Conservation (phyloP, 2,329 filamentous ascomycete genomes). For the Exophiala xenobiotica region DNA sequence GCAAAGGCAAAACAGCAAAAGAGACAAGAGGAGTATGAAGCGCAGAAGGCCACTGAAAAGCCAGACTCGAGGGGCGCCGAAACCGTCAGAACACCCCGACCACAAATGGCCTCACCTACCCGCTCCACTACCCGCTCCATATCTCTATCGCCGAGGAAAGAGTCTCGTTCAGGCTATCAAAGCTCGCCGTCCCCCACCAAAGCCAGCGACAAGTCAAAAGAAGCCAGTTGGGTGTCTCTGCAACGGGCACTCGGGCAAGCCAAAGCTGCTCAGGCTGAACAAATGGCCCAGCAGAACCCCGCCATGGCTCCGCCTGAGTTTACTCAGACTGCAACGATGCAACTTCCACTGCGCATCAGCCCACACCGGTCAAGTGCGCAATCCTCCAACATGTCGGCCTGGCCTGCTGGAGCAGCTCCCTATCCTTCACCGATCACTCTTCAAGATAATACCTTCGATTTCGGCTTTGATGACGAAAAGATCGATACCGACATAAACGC, state of each 20-base stretch:
- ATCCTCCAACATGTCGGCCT: constrained; percentile 5
- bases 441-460: constrained; percentile 29
- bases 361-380: constrained; percentile 7
- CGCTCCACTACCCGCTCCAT: constrained; percentile 29
- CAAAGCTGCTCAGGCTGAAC: constrained; percentile 39
- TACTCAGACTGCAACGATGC: constrained; percentile 21
- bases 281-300: constrained; percentile 9
- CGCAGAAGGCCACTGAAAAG: constrained; percentile 15
- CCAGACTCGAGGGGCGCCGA: constrained; percentile 4
- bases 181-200: constrained; percentile 15
- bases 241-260: constrained; percentile 46
- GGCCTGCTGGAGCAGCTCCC: constrained; percentile 9
- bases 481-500: constrained; percentile 6
- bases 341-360: constrained; percentile 18
- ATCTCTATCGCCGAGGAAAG: constrained; percentile 33
- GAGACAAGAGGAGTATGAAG: constrained; percentile 49
- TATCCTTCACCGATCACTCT: constrained; percentile 24
- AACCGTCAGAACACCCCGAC: constrained; percentile 18
- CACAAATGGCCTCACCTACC: constrained; percentile 34
- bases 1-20: constrained; percentile 54
- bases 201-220: constrained; percentile 36
- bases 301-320: constrained; percentile 16
- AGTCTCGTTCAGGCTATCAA: constrained; percentile 35
- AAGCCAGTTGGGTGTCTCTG: constrained; percentile 45
- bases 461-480: constrained; percentile 25